A percentile compares a stretch with the other conserved stretches of the same genome.
Evolutionary conservation across 371 early-diverging fungal genomes (phyloP).

Genomic region (Batkoa obscura): DNA sequence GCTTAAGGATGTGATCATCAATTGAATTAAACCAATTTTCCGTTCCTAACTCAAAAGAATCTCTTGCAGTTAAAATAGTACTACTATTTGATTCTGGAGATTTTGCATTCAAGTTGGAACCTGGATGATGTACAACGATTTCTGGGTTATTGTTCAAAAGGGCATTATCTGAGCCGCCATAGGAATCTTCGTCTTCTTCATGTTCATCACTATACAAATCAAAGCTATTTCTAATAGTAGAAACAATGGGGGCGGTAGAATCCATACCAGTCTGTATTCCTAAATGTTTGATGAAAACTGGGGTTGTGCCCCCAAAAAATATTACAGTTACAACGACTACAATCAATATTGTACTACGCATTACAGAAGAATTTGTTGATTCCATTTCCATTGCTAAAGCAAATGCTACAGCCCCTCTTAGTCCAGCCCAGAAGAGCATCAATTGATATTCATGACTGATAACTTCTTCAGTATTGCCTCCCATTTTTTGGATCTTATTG

Average conservation of each 20-base stretch:
- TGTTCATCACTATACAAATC: constrained; percentile 23
- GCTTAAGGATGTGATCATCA: constrained; percentile 60
- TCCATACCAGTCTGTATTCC: constrained; percentile 57
- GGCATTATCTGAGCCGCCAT: constrained; percentile 9
- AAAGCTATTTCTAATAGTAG: constrained; percentile 14
- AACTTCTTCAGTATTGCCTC: constrained; percentile 27
- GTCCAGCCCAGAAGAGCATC: constrained; percentile 88
- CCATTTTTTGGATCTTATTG: constrained; percentile 33
- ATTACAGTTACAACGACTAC: constrained; percentile 77
- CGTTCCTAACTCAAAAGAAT: constrained; percentile 25
- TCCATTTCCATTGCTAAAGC: constrained; percentile 70
- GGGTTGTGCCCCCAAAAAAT: constrained; percentile 76
- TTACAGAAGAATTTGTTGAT: constrained; percentile 34
- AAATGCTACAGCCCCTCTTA: constrained; percentile 91
- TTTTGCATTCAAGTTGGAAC: too few species aligned
- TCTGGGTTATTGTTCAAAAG: too few species aligned
- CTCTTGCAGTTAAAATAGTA: constrained; percentile 22
- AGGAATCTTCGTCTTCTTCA: constrained; percentile 19
- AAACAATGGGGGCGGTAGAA: constrained; percentile 8
- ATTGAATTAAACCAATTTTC: constrained; percentile 73
- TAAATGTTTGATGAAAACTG: constrained; percentile 48
- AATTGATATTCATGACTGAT: constrained; percentile 72
- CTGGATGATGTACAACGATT: too few species aligned
- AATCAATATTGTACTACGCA: constrained; percentile 73
- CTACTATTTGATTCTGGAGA: constrained; percentile 7